Evolutionary conservation across 768 basidiomycete species (phyloP).

Genomic region (Boletus huronensis): DNA sequence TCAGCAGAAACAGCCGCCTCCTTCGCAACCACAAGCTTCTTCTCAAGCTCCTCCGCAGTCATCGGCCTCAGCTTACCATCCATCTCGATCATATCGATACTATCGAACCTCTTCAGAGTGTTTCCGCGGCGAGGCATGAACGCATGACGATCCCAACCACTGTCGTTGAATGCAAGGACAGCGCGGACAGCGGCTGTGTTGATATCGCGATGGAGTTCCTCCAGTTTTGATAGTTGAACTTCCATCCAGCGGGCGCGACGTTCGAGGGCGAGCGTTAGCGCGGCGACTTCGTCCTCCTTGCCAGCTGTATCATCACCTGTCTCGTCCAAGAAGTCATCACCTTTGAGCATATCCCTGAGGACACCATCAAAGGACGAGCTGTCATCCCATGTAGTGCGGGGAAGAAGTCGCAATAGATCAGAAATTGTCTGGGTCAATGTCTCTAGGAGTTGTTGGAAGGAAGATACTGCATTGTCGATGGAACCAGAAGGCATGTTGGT

Average conservation of each 20-base stretch:
- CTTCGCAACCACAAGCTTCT: conserved; percentile 65
- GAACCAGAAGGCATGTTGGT: conserved; percentile 77
- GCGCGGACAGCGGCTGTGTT: conserved; percentile 84
- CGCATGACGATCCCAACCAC: conserved; percentile 71
- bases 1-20: conserved; percentile 71
- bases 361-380: conserved; percentile 87
- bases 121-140: conserved; percentile 70
- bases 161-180: conserved; percentile 79
- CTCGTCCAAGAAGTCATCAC: conserved; percentile 82
- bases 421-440: conserved; percentile 89
- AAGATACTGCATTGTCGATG: conserved; percentile 88
- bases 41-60: conserved; percentile 70
- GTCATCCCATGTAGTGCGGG: conserved; percentile 87
- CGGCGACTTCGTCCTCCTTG: conserved; percentile 82
- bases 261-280: conserved; percentile 77
- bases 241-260: conserved; percentile 94
- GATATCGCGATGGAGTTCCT: conserved; percentile 86
- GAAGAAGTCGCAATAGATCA: conserved; percentile 77
- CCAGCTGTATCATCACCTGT: conserved; percentile 58
- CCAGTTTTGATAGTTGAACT: conserved; percentile 82
- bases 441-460: conserved; percentile 85
- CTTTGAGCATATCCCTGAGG: conserved; percentile 82
- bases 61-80: conserved; percentile 45
- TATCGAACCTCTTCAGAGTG: conserved; percentile 65
- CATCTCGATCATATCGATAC: conserved; percentile 52